phyloP scores from a whole-genome alignment of 768 basidiomycete species.

The Aureoboletus auriporus region DNA sequence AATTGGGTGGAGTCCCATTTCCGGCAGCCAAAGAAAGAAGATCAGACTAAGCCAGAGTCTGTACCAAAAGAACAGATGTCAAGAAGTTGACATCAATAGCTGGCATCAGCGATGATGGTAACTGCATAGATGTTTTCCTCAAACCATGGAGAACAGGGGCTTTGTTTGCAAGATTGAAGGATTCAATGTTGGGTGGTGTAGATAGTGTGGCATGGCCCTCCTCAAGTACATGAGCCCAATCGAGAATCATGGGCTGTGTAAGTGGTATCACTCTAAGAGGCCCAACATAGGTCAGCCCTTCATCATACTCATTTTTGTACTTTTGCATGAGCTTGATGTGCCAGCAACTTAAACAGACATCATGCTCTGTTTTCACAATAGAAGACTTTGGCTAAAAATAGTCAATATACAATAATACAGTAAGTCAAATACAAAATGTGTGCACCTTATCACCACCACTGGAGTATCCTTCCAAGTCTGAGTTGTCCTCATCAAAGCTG shows the following conservation, averaged over 20 bases:
- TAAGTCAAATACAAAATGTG: background rate
- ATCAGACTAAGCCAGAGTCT: background rate
- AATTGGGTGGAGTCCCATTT: too few species aligned
- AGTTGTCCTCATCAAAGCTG: too few species aligned
- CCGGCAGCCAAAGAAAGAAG: background rate
- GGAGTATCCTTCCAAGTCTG: too few species aligned
- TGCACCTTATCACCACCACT: too few species aligned
- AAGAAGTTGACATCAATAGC: background rate
- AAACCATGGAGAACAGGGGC: background rate
- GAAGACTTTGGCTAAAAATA: background rate
- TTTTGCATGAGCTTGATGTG: background rate
- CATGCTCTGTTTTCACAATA: background rate
- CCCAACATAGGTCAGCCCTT: background rate
- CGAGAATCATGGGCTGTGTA: background rate
- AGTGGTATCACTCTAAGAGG: background rate
- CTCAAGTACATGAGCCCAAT: conserved; percentile 2
- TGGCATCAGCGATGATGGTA: background rate
- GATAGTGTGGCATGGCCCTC: background rate
- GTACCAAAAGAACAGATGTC: background rate
- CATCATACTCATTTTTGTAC: background rate
- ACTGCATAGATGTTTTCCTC: background rate
- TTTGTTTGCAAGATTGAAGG: conserved; percentile 4
- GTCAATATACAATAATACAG: background rate
- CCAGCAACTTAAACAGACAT: background rate
- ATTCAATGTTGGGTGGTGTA: conserved; percentile 2